These are phyloP conservation scores for Hypholoma sublateritium DNA, from an alignment of 768 basidiomycete species.

Conservation along the genomic window DNA sequence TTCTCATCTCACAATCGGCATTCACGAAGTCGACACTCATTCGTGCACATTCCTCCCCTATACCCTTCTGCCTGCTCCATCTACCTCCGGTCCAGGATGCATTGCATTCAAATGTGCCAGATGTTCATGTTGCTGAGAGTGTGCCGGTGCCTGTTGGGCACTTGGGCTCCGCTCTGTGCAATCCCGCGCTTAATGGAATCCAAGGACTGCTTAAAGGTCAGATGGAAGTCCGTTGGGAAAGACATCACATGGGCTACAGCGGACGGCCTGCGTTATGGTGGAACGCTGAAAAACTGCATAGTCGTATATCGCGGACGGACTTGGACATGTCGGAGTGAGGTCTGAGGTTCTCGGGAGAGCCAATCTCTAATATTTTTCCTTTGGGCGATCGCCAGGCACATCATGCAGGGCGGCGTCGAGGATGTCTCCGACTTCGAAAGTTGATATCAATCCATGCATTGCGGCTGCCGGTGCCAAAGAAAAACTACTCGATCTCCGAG, in stretches of 20 bases:
- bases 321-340: too few species aligned
- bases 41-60: conserved; percentile 68
- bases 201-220: conserved; percentile 57
- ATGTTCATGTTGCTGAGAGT: not conserved
- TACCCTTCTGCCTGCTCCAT: conserved; percentile 81
- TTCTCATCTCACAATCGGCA: conserved; percentile 78
- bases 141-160: conserved; percentile 9
- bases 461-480: too few species aligned
- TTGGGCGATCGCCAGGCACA: too few species aligned
- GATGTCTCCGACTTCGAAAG: too few species aligned
- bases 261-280: conserved; percentile 48
- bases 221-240: conserved; percentile 71
- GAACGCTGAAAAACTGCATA: conserved; percentile 33
- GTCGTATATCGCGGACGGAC: conserved; percentile 12
- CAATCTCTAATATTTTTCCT: too few species aligned
- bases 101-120: not conserved
- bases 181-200: conserved; percentile 59
- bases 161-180: conserved; percentile 62
- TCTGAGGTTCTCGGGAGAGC: too few species aligned
- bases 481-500: too few species aligned
- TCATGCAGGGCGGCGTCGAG: too few species aligned
- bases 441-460: too few species aligned
- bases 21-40: conserved; percentile 74
- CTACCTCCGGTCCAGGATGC: conserved; percentile 47
- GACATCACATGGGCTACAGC: conserved; percentile 25